Evolutionary conservation across 1,284 basidiomycete genomes (phyloP), one percentile per base, ranked within the genome.

Genomic region (Puccinia coronata): DNA sequence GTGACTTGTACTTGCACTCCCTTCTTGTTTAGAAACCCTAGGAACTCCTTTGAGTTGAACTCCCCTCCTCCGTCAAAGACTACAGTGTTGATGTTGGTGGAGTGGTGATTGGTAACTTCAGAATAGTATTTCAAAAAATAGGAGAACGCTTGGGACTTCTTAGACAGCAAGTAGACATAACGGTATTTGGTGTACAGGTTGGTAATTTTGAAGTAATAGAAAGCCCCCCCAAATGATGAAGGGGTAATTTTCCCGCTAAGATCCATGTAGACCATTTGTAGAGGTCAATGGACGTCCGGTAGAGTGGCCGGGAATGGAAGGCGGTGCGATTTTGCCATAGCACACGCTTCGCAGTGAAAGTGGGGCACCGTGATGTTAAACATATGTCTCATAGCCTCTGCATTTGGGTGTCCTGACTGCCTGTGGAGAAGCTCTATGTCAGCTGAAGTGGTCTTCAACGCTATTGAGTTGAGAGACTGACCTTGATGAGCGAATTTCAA

Each of bases 181-280:
- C 57, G 34, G 41, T 76, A 76, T 9, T 23, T 0, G 2, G 73
- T 47, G 31, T 25, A 49, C 9, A 14, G 34, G n/a, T 78, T 23
- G 16, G 75, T 78, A 5, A 78, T 51, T 55, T 78, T 65, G 39
- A 67, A 78, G 31, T 78, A 78, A 69, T 78, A 78, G 1, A n/a
- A 8, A 0, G 9, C 28, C 5, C 49, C 63, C 16, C 36, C 25
- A 8, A 79, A 39, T n/a, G 77, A 71, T 12, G 63, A 25, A 28
- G 65, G 61, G 20, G 67, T 25, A 8, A 80, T 80, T 49, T 59
- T 80, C 11, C 77, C 77, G 41, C 77, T 80, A 9, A 71, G 55
- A 23, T 80, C 65, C 49, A 53, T 71, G 36, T 41, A 55, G 1
- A 80, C 11, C 20, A 34, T 63, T 41, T 80, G 34, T 2, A 80